Conservation (phyloP, 805 yeast species). For the Tetrapisispora iriomotensis region DNA sequence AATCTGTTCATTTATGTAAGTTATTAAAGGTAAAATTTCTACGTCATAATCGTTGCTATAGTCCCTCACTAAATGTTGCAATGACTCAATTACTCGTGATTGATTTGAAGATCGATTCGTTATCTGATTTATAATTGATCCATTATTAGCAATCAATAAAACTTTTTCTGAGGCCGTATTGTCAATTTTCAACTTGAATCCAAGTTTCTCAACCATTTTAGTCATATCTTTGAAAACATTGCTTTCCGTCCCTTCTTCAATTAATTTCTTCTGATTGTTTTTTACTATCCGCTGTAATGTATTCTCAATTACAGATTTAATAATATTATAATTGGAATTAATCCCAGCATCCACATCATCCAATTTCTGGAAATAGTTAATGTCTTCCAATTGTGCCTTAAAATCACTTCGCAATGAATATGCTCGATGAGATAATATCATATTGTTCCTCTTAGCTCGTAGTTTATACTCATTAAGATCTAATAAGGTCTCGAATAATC, state of each 20-base stretch:
- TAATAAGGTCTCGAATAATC: not conserved
- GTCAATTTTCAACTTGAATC: too few relatives aligned
- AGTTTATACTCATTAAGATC: conserved; percentile 4
- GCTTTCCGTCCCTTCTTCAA: not conserved
- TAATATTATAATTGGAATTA: conserved; percentile 37
- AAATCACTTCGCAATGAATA: conserved; percentile 5
- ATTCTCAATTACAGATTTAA: conserved; percentile 36
- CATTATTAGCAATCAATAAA: not conserved
- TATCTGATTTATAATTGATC: conserved; percentile 2
- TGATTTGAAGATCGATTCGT: conserved; percentile 15
- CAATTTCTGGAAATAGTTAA: conserved; percentile 48
- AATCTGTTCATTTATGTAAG: conserved; percentile 41
- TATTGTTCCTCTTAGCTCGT: conserved; percentile 15
- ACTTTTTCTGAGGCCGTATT: not conserved
- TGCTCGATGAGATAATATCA: conserved; percentile 13
- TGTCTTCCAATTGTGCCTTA: conserved; percentile 26
- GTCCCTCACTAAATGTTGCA: conserved; percentile 73
- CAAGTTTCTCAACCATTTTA: not conserved
- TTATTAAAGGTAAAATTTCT: conserved; percentile 46
- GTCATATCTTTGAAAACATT: too few relatives aligned
- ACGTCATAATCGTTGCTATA: conserved; percentile 46
- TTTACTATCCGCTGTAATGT: conserved; percentile 27
- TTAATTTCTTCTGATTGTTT: conserved; percentile 2
- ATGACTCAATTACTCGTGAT: conserved; percentile 50
- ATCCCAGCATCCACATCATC: conserved; percentile 39